phyloP scores from a whole-genome alignment of 2,329 filamentous ascomycete species.

The Cladosporium sphaerospermum region DNA sequence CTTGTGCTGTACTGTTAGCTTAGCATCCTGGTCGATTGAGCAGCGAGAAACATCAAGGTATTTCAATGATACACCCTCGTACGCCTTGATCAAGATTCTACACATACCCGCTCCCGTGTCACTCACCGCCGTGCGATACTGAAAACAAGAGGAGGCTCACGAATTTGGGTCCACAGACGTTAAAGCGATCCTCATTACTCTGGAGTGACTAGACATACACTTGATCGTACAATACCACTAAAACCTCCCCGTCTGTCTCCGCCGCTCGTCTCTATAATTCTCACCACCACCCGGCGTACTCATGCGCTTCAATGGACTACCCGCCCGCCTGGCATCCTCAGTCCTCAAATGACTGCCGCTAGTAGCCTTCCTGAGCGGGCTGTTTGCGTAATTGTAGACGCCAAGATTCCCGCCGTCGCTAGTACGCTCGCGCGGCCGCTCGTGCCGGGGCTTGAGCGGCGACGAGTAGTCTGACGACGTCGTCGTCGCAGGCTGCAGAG shows the following conservation, averaged over 20 bases:
- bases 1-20: too few relatives aligned
- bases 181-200: too few relatives aligned
- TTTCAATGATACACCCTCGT: too few relatives aligned
- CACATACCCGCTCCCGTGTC: too few relatives aligned
- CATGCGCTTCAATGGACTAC: conserved; percentile 40
- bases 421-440: conserved; percentile 40
- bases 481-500: conserved; percentile 30
- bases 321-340: conserved; percentile 22
- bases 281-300: conserved; percentile 31
- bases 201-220: too few relatives aligned
- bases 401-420: conserved; percentile 73
- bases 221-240: conserved; percentile 12
- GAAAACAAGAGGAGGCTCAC: too few relatives aligned
- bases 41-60: too few relatives aligned
- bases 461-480: conserved; percentile 36
- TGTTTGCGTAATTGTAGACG: conserved; percentile 71
- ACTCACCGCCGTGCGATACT: too few relatives aligned
- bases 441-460: conserved; percentile 40
- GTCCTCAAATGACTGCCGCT: conserved; percentile 48
- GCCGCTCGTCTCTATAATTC: conserved; percentile 15
- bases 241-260: conserved; percentile 25
- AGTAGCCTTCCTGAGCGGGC: conserved; percentile 73
- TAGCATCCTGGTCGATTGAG: too few relatives aligned
- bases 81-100: too few relatives aligned
- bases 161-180: too few relatives aligned